Base-by-base conservation (phyloP, 2,329 filamentous ascomycete genomes). In the Berkeleyomyces rouxiae region DNA sequence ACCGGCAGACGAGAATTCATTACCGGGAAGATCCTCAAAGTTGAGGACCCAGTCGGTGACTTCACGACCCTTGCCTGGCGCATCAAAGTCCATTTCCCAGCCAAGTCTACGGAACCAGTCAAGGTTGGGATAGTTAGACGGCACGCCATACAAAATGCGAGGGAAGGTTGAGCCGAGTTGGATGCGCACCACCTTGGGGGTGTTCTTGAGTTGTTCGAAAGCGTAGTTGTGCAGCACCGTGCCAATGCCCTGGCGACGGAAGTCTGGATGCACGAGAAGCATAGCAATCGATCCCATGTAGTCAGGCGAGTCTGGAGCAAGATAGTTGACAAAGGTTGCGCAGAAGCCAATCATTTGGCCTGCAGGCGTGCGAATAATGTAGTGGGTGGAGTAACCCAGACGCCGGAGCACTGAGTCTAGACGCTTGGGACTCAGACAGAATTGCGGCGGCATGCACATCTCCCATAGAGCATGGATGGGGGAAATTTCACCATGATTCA, bases 81-180 rank as follows among this genome's bases (percentile, higher is more conserved):
- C 67, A 31, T 71, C 68, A 53, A 70, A 72, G 67, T 78, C 72
- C 65, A 82, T 73, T 31, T 72, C 70, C 82, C 82, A 84, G 9
- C 77, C 79, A 60, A 79, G 75, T 43, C 75, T 75, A 53, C 73
- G 71, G 66, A 84, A 82, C 81, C 81, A 84, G 31, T 75, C 74
- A 61, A 76, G 71, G 4, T 72, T 73, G 3, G 71, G 67, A 40
- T 74, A 70, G 10, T 75, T 75, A 3, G 71, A 65, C 0, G 79
- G 79, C 46, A 80, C 72, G 0, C 82, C 82, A 67, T 79, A 80
- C 4, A 84, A 69, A 0, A 84, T 72, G 33, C 82, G 76, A 36
- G 82, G 82, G 67, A 83, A 84, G 0, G 79, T 79, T 67, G 77
- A 80, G 58, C 82, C 82, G 9, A 84, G 73, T 66, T 82, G 80